Conservation (phyloP, 2,329 filamentous ascomycete genomes). For the Calonectria fujianensis region DNA sequence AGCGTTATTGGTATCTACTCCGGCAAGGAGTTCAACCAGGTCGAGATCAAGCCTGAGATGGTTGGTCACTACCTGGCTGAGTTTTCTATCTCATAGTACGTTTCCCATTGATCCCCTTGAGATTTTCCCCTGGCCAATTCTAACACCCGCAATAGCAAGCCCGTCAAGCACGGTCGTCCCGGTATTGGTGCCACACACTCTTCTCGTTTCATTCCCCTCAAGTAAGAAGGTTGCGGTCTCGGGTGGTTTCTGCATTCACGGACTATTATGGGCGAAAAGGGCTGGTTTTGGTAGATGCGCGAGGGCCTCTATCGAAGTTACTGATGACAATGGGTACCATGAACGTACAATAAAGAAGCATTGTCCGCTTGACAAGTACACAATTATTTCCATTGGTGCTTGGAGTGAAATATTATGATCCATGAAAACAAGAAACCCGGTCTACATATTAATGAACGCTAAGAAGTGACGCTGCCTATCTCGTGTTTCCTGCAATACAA, state of each 20-base stretch:
- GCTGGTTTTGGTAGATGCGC: slow-evolving; percentile 72
- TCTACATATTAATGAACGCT: neutral
- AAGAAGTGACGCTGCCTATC: slow-evolving; percentile 5
- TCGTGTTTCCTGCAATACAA: neutral
- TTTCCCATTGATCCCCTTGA: slow-evolving; percentile 56
- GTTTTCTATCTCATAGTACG: slow-evolving; percentile 99
- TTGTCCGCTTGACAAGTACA: slow-evolving; percentile 60
- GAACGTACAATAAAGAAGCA: slow-evolving; percentile 66
- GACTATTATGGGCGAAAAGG: slow-evolving; percentile 74
- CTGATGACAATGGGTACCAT: slow-evolving; percentile 67
- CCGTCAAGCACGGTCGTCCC: slow-evolving; percentile 99
- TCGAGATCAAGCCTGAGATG: slow-evolving; percentile 99
- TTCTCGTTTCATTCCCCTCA: slow-evolving; percentile 99
- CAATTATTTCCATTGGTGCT: slow-evolving; percentile 45
- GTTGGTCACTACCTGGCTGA: slow-evolving; percentile 99
- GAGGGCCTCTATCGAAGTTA: slow-evolving; percentile 66
- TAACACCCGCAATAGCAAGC: slow-evolving; percentile 84
- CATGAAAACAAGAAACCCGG: neutral
- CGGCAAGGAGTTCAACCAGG: slow-evolving; percentile 99
- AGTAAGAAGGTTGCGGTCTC: slow-evolving; percentile 84
- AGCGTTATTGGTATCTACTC: slow-evolving; percentile 99
- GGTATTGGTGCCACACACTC: slow-evolving; percentile 99
- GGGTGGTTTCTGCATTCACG: slow-evolving; percentile 76
- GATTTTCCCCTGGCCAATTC: slow-evolving; percentile 52
- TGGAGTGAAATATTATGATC: slow-evolving; percentile 33